These are phyloP conservation scores for Sclerotinia trifoliorum DNA, from an alignment of 2,329 filamentous ascomycete species.

Conservation along the genomic window DNA sequence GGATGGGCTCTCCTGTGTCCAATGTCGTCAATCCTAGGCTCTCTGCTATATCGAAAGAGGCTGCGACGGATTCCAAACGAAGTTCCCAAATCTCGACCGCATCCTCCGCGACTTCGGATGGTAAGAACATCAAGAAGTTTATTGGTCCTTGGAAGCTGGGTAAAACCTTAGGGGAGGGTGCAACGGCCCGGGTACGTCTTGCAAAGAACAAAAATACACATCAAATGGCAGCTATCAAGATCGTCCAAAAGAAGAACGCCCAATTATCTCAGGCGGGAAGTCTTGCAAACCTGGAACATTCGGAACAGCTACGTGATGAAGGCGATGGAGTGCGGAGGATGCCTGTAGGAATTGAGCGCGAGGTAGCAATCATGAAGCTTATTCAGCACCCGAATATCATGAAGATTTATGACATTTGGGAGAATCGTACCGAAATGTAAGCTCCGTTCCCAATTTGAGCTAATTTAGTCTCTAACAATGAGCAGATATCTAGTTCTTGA, in stretches of 20 bases:
- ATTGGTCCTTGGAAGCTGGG: conserved; percentile 95
- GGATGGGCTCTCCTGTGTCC: conserved; percentile 35
- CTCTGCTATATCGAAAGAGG: conserved; percentile 40
- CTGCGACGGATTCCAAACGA: conserved; percentile 40
- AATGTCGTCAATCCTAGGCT: conserved; percentile 39
- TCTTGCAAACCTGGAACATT: conserved; percentile 76
- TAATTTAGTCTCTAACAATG: conserved; percentile 31
- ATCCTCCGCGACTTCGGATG: conserved; percentile 41
- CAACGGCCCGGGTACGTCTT: conserved; percentile 81
- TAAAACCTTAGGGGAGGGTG: conserved; percentile 83
- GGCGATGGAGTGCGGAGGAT: conserved; percentile 66
- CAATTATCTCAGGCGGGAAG: conserved; percentile 82
- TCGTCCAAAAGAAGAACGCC: conserved; percentile 80
- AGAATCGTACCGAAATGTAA: conserved; percentile 92
- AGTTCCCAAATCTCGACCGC: conserved; percentile 44
- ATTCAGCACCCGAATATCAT: conserved; percentile 95
- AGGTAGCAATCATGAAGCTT: conserved; percentile 95
- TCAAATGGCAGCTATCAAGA: conserved; percentile 89
- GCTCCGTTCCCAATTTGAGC: conserved; percentile 39
- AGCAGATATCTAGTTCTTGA: conserved; percentile 91
- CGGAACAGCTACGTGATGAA: conserved; percentile 58
- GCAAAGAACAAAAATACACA: conserved; percentile 78
- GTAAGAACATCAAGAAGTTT: conserved; percentile 57
- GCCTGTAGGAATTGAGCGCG: conserved; percentile 85
- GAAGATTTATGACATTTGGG: conserved; percentile 94